A percentile compares a stretch with the other conserved stretches of the same genome.
Evolutionary conservation across 202 grass and related monocot species (phyloP).

Genomic region (Schoenoplectus tabernaemontani): DNA sequence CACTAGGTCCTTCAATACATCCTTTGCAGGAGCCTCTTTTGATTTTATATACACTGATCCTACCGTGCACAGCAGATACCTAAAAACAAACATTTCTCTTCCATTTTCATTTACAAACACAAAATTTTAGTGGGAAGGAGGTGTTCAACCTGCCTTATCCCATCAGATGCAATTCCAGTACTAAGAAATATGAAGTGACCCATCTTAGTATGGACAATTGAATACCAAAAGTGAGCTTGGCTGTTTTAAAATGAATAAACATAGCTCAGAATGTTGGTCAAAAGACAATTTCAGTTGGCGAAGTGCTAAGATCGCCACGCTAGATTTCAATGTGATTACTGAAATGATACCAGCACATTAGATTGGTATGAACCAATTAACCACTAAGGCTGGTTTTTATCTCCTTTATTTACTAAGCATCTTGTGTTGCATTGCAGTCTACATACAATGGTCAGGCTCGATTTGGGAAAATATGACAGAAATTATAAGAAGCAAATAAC

Average conservation of each 20-base stretch:
- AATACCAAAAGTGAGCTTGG: background rate
- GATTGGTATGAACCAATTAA: background rate
- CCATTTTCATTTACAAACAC: background rate
- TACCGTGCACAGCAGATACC: conserved; percentile 93
- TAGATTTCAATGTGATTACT: conserved; percentile 13
- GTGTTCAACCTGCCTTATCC: background rate
- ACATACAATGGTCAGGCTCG: background rate
- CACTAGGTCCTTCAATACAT: conserved; percentile 94
- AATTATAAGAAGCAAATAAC: background rate
- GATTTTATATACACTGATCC: conserved; percentile 99
- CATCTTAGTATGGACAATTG: background rate
- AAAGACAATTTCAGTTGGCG: background rate
- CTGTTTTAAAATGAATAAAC: background rate
- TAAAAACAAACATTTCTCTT: conserved; percentile 41
- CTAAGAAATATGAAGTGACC: background rate
- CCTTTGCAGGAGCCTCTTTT: conserved; percentile 97
- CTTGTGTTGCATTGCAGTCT: background rate
- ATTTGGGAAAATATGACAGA: background rate
- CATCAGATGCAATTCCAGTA: background rate
- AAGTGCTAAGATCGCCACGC: background rate
- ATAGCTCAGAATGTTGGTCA: background rate
- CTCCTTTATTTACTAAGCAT: background rate
- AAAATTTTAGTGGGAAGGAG: background rate
- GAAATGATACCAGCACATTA: background rate
- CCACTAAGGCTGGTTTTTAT: background rate